Conservation (phyloP, 345 rosid genomes). For the Lepidium sativum region DNA sequence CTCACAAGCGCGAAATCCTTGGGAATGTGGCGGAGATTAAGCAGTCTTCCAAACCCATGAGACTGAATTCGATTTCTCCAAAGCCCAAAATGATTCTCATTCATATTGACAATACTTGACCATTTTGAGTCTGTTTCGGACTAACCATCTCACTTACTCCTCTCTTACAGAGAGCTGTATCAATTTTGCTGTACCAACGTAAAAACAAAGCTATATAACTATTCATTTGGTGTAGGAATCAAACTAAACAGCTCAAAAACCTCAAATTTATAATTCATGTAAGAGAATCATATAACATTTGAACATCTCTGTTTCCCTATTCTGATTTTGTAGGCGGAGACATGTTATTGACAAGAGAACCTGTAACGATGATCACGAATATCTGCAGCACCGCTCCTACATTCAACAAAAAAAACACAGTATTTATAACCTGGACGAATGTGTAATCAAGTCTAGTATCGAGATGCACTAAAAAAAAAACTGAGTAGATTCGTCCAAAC, state of each 20-base stretch:
- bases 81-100: too few species aligned
- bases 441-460: not conserved
- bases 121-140: not conserved
- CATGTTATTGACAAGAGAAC: constrained; percentile 52
- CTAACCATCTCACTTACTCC: not conserved
- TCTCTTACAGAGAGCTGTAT: not conserved
- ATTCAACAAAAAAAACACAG: not conserved
- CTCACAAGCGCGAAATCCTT: too few species aligned
- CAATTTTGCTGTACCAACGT: not conserved
- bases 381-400: constrained; percentile 46
- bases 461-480: not conserved
- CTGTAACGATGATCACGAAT: constrained; percentile 24
- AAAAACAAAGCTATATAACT: not conserved
- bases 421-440: not conserved
- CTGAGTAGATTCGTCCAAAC: not conserved
- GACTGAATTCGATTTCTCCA: too few species aligned
- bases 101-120: too few species aligned
- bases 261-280: not conserved
- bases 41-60: too few species aligned
- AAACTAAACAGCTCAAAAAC: not conserved
- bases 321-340: constrained; percentile 60
- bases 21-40: too few species aligned
- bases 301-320: constrained; percentile 2
- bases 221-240: not conserved
- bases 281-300: not conserved